Percentiles rank a stretch among this genome's conserved stretches.
phyloP scores from a whole-genome alignment of 1,139 yeast species.

The Candida dubliniensis region DNA sequence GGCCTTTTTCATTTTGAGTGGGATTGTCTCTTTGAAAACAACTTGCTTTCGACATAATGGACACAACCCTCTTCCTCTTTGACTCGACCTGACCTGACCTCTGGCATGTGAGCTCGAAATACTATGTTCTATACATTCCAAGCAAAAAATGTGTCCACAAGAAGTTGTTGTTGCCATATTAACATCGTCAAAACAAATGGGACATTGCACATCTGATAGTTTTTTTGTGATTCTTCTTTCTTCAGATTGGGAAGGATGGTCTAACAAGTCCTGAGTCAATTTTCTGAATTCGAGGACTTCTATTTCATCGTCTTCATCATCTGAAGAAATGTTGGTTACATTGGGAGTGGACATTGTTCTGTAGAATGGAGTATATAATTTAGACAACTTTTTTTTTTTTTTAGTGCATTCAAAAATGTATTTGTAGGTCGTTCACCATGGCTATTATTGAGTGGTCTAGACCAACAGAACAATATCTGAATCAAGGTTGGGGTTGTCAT shows the following conservation, averaged over 20 bases:
- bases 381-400: too few species aligned
- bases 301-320: constrained; percentile 36
- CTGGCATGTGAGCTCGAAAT: constrained; percentile 44
- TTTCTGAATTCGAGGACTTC: constrained; percentile 40
- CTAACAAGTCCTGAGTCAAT: constrained; percentile 36
- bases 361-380: background rate
- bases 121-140: constrained; percentile 46
- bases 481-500: too few species aligned
- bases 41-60: constrained; percentile 46
- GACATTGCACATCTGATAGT: constrained; percentile 43
- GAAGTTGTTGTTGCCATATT: constrained; percentile 41
- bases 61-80: constrained; percentile 45
- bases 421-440: too few species aligned
- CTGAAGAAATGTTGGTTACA: constrained; percentile 28
- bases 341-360: constrained; percentile 14
- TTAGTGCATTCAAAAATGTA: too few species aligned
- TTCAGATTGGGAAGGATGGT: constrained; percentile 24
- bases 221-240: constrained; percentile 26
- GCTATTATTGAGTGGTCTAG: too few species aligned
- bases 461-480: too few species aligned
- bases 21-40: constrained; percentile 39
- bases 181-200: constrained; percentile 48
- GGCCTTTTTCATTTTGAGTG: constrained; percentile 34
- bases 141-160: constrained; percentile 49
- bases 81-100: constrained; percentile 35